Base-by-base conservation (phyloP, 768 basidiomycete species). In the Mycena venus region DNA sequence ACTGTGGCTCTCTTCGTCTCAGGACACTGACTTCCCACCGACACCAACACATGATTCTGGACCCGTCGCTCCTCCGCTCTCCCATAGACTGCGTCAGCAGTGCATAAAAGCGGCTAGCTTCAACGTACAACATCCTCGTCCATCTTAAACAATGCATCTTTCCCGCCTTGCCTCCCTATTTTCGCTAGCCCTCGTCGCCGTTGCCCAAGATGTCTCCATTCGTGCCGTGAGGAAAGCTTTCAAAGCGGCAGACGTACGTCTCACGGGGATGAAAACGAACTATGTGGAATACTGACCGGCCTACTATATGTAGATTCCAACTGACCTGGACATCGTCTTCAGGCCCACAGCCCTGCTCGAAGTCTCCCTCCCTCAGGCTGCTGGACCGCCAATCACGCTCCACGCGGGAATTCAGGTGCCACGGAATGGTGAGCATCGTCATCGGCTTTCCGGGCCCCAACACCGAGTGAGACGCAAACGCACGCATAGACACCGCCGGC, bases 401-500 rank as follows among this genome's bases (percentile, higher is more conserved):
- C 75, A 79, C 44, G 80, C 81, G 63, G 81, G 81, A 36, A 75
- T 81, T 38, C 76, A 78, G 10, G 63, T 72, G 7, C 63, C 63
- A 21, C 70, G 63, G 17, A 60, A 72, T 40, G 70, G 70, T 72
- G 63, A 27, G 70, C 31, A 2, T 23, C 36, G 21, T 36, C 17
- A n/a, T 15, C 31, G 12, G 29, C 55, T 31, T 8, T 25, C 25
- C 29, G 29, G 38, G 2, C 12, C 14, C 23, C 15, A 15, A 10
- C 19, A 23, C 65, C 12, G 29, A n/a, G n/a, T n/a, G n/a, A 31
- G n/a, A 14, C 29, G 3, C 14, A 34, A 56, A 47, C 6, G 4
- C 0, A 27, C 10, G 23, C 34, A 10, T 59, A 88, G 87, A 79
- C 6, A 87, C 87, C 12, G 85, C 79, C 1, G 82, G 82, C 0